Conservation (phyloP, 768 basidiomycete species). For the Boletus pseudo-olivaceus region DNA sequence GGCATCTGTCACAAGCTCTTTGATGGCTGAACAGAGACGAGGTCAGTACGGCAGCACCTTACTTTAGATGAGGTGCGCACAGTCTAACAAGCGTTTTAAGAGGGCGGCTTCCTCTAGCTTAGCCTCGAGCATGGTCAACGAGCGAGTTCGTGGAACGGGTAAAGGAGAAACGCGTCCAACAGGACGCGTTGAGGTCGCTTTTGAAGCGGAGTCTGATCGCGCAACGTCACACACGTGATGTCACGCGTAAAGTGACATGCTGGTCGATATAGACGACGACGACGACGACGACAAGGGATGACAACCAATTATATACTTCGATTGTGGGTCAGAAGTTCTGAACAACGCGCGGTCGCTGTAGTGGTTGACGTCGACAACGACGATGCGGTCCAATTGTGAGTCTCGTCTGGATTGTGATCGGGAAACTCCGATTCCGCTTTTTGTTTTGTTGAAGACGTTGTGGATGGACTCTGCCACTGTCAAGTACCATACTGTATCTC, state of each 20-base stretch:
- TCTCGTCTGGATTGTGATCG: slow-evolving; percentile 7
- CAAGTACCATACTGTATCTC: background rate
- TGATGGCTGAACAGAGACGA: slow-evolving; percentile 64
- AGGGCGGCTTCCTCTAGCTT: slow-evolving; percentile 82
- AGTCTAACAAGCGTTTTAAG: slow-evolving; percentile 90
- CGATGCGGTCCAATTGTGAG: background rate
- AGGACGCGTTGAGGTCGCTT: slow-evolving; percentile 30
- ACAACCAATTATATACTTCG: too few species aligned
- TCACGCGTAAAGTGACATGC: slow-evolving; percentile 27
- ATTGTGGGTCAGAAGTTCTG: background rate
- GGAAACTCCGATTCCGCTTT: slow-evolving; percentile 7
- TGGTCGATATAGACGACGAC: background rate
- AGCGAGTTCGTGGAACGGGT: slow-evolving; percentile 4
- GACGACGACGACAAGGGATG: slow-evolving; percentile 1
- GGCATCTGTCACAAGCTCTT: slow-evolving; percentile 95
- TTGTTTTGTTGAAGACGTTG: background rate
- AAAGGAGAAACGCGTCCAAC: slow-evolving; percentile 14
- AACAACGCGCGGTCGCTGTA: background rate
- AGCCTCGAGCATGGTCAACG: slow-evolving; percentile 76
- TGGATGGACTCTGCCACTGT: background rate
- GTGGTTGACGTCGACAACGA: background rate
- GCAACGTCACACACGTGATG: slow-evolving; percentile 26
- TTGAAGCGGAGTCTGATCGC: slow-evolving; percentile 35
- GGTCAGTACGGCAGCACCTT: background rate
- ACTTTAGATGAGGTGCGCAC: slow-evolving; percentile 42